Conservation (phyloP, 225 moss, liverwort and hornwort genomes). For the Marchantia polymorpha region DNA sequence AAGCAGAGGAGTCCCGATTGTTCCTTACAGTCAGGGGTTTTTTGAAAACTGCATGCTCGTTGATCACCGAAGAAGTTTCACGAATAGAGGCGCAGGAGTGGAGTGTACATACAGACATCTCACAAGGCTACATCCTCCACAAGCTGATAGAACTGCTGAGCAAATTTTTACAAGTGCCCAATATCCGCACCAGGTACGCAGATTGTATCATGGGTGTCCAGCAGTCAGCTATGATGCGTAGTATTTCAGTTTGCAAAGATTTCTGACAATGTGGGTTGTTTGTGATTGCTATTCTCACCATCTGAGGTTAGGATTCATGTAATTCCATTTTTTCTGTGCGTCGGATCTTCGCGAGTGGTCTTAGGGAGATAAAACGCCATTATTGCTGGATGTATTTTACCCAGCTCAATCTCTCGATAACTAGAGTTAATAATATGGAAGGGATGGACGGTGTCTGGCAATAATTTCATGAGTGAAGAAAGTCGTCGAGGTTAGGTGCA, state of each 20-base stretch:
- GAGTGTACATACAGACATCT: conserved; percentile 95
- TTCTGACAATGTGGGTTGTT: neutral
- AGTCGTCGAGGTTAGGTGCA: no score
- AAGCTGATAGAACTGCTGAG: conserved; percentile 95
- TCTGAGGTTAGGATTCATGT: no score
- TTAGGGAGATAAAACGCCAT: no score
- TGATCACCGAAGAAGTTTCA: conserved; percentile 92
- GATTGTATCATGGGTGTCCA: neutral
- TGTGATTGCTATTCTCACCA: no score
- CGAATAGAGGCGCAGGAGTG: conserved; percentile 95
- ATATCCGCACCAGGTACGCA: conserved; percentile 83
- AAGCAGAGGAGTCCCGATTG: conserved; percentile 90
- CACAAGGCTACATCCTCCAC: conserved; percentile 97
- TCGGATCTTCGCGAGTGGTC: no score
- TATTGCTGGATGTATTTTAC: no score
- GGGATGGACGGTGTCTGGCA: no score
- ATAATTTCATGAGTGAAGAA: no score
- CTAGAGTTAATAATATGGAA: no score
- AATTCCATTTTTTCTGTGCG: no score
- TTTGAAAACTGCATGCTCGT: conserved; percentile 72
- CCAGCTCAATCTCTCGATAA: no score
- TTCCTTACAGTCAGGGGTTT: conserved; percentile 98
- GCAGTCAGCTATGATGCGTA: neutral
- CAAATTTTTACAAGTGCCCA: conserved; percentile 91
- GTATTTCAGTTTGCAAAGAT: neutral